Evolutionary conservation across 2,329 filamentous ascomycete genomes (phyloP).

Genomic region (Nemania diffusa): DNA sequence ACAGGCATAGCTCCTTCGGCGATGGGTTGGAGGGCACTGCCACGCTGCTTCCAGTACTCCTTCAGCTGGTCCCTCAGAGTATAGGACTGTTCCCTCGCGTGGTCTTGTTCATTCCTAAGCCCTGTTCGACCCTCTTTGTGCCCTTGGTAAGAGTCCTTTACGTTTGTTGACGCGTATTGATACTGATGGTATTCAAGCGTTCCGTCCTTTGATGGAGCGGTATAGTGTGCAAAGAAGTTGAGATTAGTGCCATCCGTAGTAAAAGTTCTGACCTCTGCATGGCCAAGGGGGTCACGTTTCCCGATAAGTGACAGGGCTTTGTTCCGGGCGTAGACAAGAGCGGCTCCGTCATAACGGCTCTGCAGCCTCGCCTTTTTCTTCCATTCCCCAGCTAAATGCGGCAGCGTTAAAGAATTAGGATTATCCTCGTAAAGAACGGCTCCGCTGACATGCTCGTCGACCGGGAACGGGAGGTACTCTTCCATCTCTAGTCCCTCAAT

Average conservation of each 20-base stretch:
- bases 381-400: not conserved
- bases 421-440: not conserved
- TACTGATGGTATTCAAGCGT: not conserved
- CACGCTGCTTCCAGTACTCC: not conserved
- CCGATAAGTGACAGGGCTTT: not conserved
- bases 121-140: not conserved
- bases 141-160: not conserved
- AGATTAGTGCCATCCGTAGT: not conserved
- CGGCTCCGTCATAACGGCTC: not conserved
- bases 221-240: not conserved
- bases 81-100: not conserved
- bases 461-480: not conserved
- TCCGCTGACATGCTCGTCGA: not conserved
- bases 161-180: not conserved
- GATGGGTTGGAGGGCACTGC: not conserved
- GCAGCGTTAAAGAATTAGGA: not conserved
- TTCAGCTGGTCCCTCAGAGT: slow-evolving; percentile 1
- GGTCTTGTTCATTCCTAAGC: not conserved
- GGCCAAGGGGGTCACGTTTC: not conserved
- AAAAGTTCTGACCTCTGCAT: not conserved
- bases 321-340: not conserved
- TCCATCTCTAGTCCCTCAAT: not conserved
- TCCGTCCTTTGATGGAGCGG: not conserved
- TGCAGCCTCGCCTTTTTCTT: not conserved
- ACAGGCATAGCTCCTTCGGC: no score